Evolutionary conservation across 495 filamentous ascomycete genomes (phyloP).

Genomic region (Penicillium atrosanguineum): DNA sequence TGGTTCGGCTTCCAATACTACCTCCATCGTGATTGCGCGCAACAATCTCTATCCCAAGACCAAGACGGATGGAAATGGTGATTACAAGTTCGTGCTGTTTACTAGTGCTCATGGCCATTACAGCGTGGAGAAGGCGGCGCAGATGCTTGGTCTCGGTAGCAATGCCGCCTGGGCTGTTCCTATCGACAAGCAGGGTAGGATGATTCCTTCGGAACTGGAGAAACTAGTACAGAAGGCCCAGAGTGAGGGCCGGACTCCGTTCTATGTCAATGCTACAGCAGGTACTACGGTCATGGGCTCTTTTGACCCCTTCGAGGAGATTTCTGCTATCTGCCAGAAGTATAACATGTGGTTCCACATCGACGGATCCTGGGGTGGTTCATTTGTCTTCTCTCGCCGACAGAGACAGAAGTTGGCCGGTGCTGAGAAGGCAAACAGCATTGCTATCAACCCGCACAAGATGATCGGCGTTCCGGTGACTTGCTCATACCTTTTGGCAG

Average conservation of each 20-base stretch:
- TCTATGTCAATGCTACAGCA: slow-evolving; percentile 94
- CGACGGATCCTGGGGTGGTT: slow-evolving; percentile 88
- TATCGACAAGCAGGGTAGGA: slow-evolving; percentile 68
- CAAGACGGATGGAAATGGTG: slow-evolving; percentile 66
- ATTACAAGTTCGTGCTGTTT: slow-evolving; percentile 74
- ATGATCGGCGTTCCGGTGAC: slow-evolving; percentile 91
- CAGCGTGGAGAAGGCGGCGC: slow-evolving; percentile 88
- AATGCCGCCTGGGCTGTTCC: slow-evolving; percentile 69
- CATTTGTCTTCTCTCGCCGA: slow-evolving; percentile 69
- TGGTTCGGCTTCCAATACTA: slow-evolving; percentile 81
- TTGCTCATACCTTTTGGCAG: slow-evolving; percentile 82
- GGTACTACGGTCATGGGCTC: slow-evolving; percentile 92
- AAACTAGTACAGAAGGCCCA: slow-evolving; percentile 56
- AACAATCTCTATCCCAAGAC: slow-evolving; percentile 78
- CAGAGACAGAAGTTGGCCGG: slow-evolving; percentile 67
- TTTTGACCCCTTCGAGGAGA: slow-evolving; percentile 75
- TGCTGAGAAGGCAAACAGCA: slow-evolving; percentile 67
- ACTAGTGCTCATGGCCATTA: slow-evolving; percentile 89
- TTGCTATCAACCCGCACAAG: slow-evolving; percentile 92
- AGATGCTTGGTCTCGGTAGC: slow-evolving; percentile 80
- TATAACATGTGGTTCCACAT: slow-evolving; percentile 86
- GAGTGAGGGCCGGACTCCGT: slow-evolving; percentile 67
- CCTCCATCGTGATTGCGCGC: slow-evolving; percentile 83
- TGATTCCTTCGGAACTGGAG: slow-evolving; percentile 65
- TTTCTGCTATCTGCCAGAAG: slow-evolving; percentile 67